Evolutionary conservation across 1,139 yeast species (phyloP).

Genomic region (Blastobotrys raffinosifermentans): DNA sequence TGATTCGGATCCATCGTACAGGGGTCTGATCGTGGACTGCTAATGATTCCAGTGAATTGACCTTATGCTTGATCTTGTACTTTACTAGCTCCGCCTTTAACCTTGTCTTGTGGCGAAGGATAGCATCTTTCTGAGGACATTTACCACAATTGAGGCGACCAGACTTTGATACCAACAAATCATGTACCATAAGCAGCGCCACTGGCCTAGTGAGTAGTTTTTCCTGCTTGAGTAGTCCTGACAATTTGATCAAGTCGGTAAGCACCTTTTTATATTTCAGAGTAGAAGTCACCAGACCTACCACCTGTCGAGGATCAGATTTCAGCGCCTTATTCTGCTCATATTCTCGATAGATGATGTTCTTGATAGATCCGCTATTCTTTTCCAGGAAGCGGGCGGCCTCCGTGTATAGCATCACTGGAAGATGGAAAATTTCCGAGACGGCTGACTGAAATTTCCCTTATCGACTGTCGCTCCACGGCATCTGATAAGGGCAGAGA

Average conservation of each 20-base stretch:
- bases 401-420: constrained; percentile 28
- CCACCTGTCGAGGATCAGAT: constrained; percentile 73
- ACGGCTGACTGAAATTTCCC: too few relatives aligned
- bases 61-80: constrained; percentile 63
- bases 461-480: too few relatives aligned
- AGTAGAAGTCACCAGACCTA: constrained; percentile 76
- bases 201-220: constrained; percentile 40
- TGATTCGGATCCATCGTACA: constrained; percentile 81
- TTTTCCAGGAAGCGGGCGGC: constrained; percentile 37
- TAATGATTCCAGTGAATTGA: constrained; percentile 41
- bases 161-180: constrained; percentile 63
- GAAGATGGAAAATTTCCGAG: not conserved
- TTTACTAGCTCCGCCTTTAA: constrained; percentile 76
- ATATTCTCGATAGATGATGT: constrained; percentile 56
- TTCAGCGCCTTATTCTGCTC: constrained; percentile 40
- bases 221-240: constrained; percentile 51
- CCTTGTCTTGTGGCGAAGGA: constrained; percentile 71
- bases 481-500: too few relatives aligned
- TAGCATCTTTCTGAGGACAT: constrained; percentile 76
- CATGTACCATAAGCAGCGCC: constrained; percentile 68
- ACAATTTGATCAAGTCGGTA: constrained; percentile 53
- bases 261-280: constrained; percentile 63
- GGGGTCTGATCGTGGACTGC: constrained; percentile 55
- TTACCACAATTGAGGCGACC: constrained; percentile 89
- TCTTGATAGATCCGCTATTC: constrained; percentile 56